These are phyloP conservation scores for Nicotiana noctiflora DNA, from an alignment of 257 asterid species.

Conservation along the genomic window DNA sequence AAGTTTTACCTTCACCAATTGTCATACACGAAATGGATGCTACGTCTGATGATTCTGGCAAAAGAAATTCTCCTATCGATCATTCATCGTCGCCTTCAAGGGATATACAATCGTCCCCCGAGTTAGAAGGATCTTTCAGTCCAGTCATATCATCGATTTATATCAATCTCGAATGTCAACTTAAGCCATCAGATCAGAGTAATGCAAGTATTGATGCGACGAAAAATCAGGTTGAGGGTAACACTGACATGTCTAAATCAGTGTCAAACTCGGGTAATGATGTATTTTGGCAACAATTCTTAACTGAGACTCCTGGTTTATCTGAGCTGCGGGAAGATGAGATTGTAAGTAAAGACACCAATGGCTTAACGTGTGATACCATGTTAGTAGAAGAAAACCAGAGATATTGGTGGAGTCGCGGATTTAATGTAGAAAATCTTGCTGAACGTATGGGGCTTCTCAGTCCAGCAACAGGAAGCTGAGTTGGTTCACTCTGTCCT, in stretches of 20 bases:
- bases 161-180: slow-evolving; percentile 28
- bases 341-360: slow-evolving; percentile 26
- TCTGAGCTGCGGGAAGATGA: slow-evolving; percentile 34
- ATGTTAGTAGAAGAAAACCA: slow-evolving; percentile 28
- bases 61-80: slow-evolving; percentile 24
- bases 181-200: slow-evolving; percentile 23
- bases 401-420: slow-evolving; percentile 50
- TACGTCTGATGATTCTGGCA: slow-evolving; percentile 53
- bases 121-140: slow-evolving; percentile 32
- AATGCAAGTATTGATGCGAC: slow-evolving; percentile 19
- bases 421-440: slow-evolving; percentile 33
- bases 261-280: slow-evolving; percentile 51
- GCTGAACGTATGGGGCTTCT: slow-evolving; percentile 47
- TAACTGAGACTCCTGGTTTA: slow-evolving; percentile 59
- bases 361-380: slow-evolving; percentile 19
- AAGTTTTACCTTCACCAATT: slow-evolving; percentile 24
- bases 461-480: slow-evolving; percentile 35
- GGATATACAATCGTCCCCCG: slow-evolving; percentile 38
- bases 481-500: slow-evolving; percentile 4
- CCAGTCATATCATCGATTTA: slow-evolving; percentile 40
- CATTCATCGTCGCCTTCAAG: slow-evolving; percentile 40
- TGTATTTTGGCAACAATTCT: slow-evolving; percentile 82
- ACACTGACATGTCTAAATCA: slow-evolving; percentile 4
- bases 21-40: slow-evolving; percentile 27
- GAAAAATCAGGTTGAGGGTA: slow-evolving; percentile 21